Base-by-base conservation (phyloP, 768 basidiomycete genomes). In the Rhizopogon vinicolor region DNA sequence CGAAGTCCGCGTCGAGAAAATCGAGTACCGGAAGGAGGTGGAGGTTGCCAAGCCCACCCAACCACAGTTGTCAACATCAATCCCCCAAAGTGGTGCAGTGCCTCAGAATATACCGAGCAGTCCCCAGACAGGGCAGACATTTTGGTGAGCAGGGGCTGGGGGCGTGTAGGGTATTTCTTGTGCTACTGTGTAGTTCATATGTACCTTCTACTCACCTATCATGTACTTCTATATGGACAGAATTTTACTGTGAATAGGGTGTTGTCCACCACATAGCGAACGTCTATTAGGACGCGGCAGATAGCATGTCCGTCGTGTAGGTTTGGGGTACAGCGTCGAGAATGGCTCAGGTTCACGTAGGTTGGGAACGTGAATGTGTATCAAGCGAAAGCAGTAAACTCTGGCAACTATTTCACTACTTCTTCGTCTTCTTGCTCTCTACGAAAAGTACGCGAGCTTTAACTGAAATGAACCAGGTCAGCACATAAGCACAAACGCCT, bases 1-100 rank as follows among this genome's bases (percentile, higher is more conserved):
- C 41, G 93, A 95, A 69, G 93, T 95, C 2, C 80, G 90, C n/a
- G 91, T 93, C 5, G 91, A 93, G 75, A 93, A 93, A 76, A 87
- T 93, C 53, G 89, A 91, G 68, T 91, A 85, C 75, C 76, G 87
- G 56, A 88, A 87, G 62, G 85, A 88, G 58, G 70, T 69, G 3
- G 77, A 79, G 41, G 62, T 70, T 6, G 62, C 66, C 39, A 71
- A 76, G 49, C 70, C 72, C 4, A 66, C 44, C 5, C 68, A 68
- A 48, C 44, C 73, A 37, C 80, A 73, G 31, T 60, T 62, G 50
- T 52, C 55, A 48, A 70, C 72, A 25, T 65, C 73, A 29, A 64
- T 68, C 29, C 64, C 71, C 5, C 75, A 79, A 8, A 71, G 78
- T 44, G 76, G 74, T 56, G 72, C 72, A 12, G 75, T 73, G 7